Conservation (phyloP, 2,329 filamentous ascomycete species). For the Colletotrichum gloeosporioides region DNA sequence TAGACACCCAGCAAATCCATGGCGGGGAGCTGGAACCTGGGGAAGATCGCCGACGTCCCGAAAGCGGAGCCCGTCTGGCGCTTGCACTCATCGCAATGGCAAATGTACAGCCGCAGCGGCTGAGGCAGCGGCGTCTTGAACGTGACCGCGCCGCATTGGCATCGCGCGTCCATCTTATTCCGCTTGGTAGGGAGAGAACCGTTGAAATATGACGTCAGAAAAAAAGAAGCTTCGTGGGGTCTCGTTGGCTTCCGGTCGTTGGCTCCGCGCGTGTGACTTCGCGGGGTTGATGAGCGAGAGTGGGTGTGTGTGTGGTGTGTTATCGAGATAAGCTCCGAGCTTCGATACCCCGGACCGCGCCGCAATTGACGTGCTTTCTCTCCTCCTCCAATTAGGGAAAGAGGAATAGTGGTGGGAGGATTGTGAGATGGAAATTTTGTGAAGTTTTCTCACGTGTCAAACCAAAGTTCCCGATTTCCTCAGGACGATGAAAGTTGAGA, state of each 20-base stretch:
- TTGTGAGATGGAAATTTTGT: neutral
- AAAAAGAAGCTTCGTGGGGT: neutral
- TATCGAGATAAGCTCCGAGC: neutral
- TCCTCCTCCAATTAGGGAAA: neutral
- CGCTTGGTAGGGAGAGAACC: neutral
- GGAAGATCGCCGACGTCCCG: constrained; percentile 74
- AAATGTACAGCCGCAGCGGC: constrained; percentile 72
- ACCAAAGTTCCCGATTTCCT: neutral
- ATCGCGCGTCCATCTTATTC: constrained; percentile 59
- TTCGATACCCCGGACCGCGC: neutral
- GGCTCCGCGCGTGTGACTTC: neutral
- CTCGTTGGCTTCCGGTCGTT: neutral
- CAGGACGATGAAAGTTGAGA: neutral
- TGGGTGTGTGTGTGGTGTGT: neutral
- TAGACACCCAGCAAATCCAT: constrained; percentile 58
- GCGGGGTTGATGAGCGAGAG: neutral
- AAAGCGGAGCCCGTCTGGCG: constrained; percentile 71
- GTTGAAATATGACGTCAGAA: neutral
- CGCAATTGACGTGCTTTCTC: neutral
- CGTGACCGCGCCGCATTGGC: constrained; percentile 67
- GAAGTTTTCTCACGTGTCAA: neutral
- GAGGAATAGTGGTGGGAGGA: neutral
- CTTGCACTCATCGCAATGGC: constrained; percentile 72
- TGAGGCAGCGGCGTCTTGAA: constrained; percentile 67
- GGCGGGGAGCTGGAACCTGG: constrained; percentile 63